phyloP scores from a whole-genome alignment of 2,329 filamentous ascomycete genomes.

The Ceratocystis eucalypticola region DNA sequence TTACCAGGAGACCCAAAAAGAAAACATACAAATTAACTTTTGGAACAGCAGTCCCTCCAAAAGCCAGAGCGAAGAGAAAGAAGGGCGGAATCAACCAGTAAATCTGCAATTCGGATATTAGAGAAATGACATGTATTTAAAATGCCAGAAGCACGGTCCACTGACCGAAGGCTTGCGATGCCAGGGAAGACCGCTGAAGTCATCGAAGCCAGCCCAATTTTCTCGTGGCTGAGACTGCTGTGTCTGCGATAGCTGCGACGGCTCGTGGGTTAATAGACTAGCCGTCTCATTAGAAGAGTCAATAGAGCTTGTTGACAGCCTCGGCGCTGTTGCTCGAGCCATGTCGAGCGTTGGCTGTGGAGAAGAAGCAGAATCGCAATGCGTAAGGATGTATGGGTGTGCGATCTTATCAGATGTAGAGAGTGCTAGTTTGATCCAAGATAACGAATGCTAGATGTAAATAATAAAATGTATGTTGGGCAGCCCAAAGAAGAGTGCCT shows the following conservation, averaged over 20 bases:
- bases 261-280: not conserved
- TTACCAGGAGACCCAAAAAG: not conserved
- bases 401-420: not conserved
- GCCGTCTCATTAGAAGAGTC: not conserved
- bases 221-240: conserved; percentile 18
- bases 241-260: not conserved
- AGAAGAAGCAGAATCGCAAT: not conserved
- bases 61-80: conserved; percentile 68
- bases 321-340: not conserved
- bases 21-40: conserved; percentile 59
- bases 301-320: not conserved
- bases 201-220: conserved; percentile 38
- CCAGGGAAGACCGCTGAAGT: conserved; percentile 50
- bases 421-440: not conserved
- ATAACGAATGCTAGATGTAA: not conserved
- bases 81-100: conserved; percentile 76
- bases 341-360: not conserved
- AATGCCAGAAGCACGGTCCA: not conserved
- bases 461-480: not conserved
- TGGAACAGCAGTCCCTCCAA: conserved; percentile 74
- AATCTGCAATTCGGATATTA: conserved; percentile 37
- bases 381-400: not conserved
- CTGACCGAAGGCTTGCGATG: conserved; percentile 49
- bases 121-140: not conserved
- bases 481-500: not conserved